Evolutionary conservation across 208 protist genomes (phyloP), one percentile per base, ranked within the genome.

Genomic region (Blechomonas ayalai): DNA sequence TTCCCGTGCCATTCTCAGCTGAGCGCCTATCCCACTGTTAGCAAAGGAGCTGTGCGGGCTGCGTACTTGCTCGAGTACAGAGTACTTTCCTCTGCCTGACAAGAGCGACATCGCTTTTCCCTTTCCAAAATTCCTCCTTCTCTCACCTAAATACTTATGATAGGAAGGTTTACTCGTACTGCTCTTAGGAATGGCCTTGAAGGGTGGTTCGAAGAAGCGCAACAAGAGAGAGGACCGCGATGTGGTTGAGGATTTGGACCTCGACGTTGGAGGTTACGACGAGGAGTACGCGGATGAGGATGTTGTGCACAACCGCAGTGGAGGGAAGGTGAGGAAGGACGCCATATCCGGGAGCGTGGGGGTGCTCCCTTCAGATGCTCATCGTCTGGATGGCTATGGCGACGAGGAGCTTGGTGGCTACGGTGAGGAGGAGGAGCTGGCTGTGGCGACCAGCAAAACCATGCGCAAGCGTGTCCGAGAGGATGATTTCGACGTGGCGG

Each of bases 401-500:
- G 78, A 90, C 34, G 82, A 90, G 20, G 80, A 90, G 56, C 62
- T 60, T 12, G 74, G 71, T 29, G 82, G 69, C 19, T 82, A 82
- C 48, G 46, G 68, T 18, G 73, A 95, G 52, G 87, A 95, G 59
- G 77, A 93, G 51, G 62, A 74, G 35, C 54, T 92, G 26, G 87
- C 87, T 16, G 38, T 73, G 50, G 54, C 65, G 26, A 72, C 70
- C 15, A 82, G 78, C 51, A 74, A 70, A 39, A 57, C 32, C 13
- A 52, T 78, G 65, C 80, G 82, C 16, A 66, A 57, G 27, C 43
- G 59, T 36, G 65, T 74, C 1, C 31, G 67, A 7, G 82, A 92
- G 35, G 73, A 75, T 7, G 87, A 95, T 50, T 95, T 95, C 60
- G 66, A 74, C 22, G 68, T 95, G 19, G 65, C 75, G 0, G 83